Conservation (phyloP, 306 rosid genomes). For the Inga leiocalycina region DNA sequence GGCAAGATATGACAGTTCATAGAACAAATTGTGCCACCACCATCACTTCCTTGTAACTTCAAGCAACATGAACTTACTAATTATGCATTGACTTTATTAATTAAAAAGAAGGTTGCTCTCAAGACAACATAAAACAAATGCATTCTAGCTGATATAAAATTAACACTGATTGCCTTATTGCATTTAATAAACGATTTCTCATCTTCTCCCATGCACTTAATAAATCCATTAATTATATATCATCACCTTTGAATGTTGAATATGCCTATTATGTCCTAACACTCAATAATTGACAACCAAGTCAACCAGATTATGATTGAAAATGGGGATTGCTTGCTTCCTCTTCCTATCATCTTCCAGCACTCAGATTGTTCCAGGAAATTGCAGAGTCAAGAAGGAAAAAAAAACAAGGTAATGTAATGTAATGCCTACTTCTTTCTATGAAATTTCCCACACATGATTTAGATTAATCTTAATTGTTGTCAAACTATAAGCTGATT, state of each 20-base stretch:
- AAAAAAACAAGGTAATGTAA: neutral
- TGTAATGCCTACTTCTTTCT: neutral
- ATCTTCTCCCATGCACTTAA: too few relatives aligned
- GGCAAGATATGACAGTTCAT: neutral
- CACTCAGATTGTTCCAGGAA: conserved; percentile 14
- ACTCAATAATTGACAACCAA: conserved; percentile 3
- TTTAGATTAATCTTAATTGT: neutral
- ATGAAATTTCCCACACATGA: conserved; percentile 12
- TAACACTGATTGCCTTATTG: neutral
- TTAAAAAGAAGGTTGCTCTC: neutral
- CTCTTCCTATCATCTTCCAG: conserved; percentile 1
- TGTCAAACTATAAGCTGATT: conserved; percentile 1
- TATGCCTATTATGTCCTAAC: neutral
- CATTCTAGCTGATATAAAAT: neutral
- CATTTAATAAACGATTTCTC: neutral
- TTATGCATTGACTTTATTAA: conserved; percentile 15
- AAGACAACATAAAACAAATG: neutral
- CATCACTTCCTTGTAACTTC: neutral
- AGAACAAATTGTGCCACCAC: neutral
- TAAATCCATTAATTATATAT: neutral
- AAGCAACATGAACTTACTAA: neutral
- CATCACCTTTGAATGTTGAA: conserved; percentile 28
- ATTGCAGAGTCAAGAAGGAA: conserved; percentile 29
- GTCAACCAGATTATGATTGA: conserved; percentile 21
- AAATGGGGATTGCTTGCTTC: conserved; percentile 3